Percentiles rank a stretch among this genome's conserved stretches.
Evolutionary conservation across 1,284 basidiomycete species (phyloP).

Genomic region (Apiotrichum mycotoxinovorans): DNA sequence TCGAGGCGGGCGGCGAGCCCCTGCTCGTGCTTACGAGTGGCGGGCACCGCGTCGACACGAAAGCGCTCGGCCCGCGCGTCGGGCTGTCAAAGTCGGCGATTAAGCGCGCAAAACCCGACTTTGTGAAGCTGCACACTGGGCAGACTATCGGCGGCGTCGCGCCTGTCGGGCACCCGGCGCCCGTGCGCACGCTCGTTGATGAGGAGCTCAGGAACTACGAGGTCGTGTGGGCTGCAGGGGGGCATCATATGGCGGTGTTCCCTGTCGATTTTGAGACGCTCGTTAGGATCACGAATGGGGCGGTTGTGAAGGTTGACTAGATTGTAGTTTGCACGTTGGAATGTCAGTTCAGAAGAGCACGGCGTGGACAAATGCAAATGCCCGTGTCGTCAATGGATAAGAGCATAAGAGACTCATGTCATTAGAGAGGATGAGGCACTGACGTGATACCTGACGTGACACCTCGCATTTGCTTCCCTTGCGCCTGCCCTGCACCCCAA

Average conservation of each 20-base stretch:
- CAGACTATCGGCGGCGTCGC: slow-evolving; percentile 16
- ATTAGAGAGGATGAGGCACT: no score
- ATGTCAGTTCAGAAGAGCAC: no score
- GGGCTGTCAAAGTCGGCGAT: slow-evolving; percentile 8
- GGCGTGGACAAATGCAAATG: no score
- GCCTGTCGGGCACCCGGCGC: slow-evolving; percentile 5
- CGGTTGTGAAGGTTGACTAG: slow-evolving; percentile 17
- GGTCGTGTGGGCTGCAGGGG: slow-evolving; percentile 13
- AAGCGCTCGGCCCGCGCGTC: slow-evolving; percentile 6
- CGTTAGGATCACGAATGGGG: slow-evolving; percentile 5
- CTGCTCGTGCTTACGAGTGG: slow-evolving; percentile 14
- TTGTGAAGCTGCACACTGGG: slow-evolving; percentile 7
- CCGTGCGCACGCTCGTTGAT: slow-evolving; percentile 13
- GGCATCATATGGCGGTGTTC: slow-evolving; percentile 14
- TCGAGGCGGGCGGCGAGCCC: slow-evolving; percentile 1
- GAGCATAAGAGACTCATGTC: no score
- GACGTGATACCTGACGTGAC: no score
- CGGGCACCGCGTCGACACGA: slow-evolving; percentile 12
- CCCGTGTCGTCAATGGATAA: no score
- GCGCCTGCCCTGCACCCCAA: no score
- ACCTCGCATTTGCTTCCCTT: no score
- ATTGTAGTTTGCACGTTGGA: not conserved
- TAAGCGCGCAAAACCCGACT: slow-evolving; percentile 13
- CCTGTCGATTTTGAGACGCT: slow-evolving; percentile 4
- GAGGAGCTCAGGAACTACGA: slow-evolving; percentile 2